Conservation (phyloP, 2,329 filamentous ascomycete genomes). For the Didymella lethalis region DNA sequence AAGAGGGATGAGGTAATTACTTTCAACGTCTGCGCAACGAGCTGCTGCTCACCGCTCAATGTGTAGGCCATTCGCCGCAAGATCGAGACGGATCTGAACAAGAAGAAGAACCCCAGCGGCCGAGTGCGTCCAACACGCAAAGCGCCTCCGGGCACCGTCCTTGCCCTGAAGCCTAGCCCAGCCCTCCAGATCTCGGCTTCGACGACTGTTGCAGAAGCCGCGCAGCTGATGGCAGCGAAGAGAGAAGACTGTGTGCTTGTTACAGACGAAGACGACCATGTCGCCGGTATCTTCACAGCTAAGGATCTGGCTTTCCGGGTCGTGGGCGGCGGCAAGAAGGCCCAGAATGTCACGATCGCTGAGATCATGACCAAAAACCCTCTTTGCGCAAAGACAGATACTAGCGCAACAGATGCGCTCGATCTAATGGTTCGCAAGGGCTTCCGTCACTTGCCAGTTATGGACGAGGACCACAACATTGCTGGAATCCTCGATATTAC, state of each 20-base stretch:
- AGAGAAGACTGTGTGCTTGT: slow-evolving; percentile 97
- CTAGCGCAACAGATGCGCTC: slow-evolving; percentile 94
- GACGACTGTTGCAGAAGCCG: slow-evolving; percentile 93
- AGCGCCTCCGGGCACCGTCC: slow-evolving; percentile 93
- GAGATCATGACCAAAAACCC: slow-evolving; percentile 99
- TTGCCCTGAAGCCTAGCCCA: slow-evolving; percentile 92
- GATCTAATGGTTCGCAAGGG: slow-evolving; percentile 99
- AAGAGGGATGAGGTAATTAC: slow-evolving; percentile 94
- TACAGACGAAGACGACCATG: slow-evolving; percentile 96
- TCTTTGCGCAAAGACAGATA: slow-evolving; percentile 94
- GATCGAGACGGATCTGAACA: slow-evolving; percentile 96
- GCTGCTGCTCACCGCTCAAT: slow-evolving; percentile 14
- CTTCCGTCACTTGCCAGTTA: slow-evolving; percentile 95
- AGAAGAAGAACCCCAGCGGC: slow-evolving; percentile 85
- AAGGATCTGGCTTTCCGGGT: slow-evolving; percentile 98
- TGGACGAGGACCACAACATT: slow-evolving; percentile 99
- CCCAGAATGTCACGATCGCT: slow-evolving; percentile 87
- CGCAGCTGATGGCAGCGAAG: slow-evolving; percentile 98
- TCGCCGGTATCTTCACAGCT: slow-evolving; percentile 97
- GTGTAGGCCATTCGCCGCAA: slow-evolving; percentile 90
- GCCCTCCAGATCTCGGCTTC: slow-evolving; percentile 96
- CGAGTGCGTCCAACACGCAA: slow-evolving; percentile 87
- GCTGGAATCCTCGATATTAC: slow-evolving; percentile 98
- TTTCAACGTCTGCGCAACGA: not conserved
- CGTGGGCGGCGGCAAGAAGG: slow-evolving; percentile 88